Base-by-base conservation (phyloP, 2,329 filamentous ascomycete species). In the Aspergillus sp. region DNA sequence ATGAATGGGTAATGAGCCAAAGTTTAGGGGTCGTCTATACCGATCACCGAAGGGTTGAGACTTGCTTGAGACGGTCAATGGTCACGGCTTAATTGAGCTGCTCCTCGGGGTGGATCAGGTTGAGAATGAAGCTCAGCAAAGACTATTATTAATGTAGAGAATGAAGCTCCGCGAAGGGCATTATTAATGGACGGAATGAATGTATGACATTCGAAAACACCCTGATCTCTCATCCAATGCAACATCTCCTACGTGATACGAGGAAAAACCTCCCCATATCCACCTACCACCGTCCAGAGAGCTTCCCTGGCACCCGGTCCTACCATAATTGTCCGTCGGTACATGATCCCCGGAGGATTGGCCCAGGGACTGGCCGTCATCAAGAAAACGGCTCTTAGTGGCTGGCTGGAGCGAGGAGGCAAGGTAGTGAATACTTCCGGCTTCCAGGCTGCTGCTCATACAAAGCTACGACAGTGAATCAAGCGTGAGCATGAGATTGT, bases 211-310 rank as follows among this genome's bases (percentile, higher is more conserved):
- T 47, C 23, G 50, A 50, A 25, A 50, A 50, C 19, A 11, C 22
- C 11, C 34, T 25, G 15, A 25, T 50, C 15, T 50, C 17, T 25
- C 23, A 22, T 25, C 25, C n/a, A 9, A 52, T 31, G 11, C 11
- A 52, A 6, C 22, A 41, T 41, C 34, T 17, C 13, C 34, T 13
- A 17, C 34, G 54, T 66, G 65, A 68, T 68, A 68, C 66, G 66
- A 67, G 66, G 66, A 66, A 67, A 66, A 65, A 61, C 52, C 49
- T 55, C 48, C 50, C 17, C 45, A 57, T 61, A 64, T 56, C 64
- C 66, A 63, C 64, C 54, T 51, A 52, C 52, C 38, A 48, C 48
- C 19, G 19, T 25, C 43, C 34, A 41, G 5, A 43, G 50, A 53
- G 31, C 50, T 45, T 48, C 13, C 52, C 41, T 34, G 47, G 43